Percentiles rank a stretch among this genome's conserved stretches.
phyloP scores from a whole-genome alignment of 2,329 filamentous ascomycete genomes.

The Aplosporella prunicola region DNA sequence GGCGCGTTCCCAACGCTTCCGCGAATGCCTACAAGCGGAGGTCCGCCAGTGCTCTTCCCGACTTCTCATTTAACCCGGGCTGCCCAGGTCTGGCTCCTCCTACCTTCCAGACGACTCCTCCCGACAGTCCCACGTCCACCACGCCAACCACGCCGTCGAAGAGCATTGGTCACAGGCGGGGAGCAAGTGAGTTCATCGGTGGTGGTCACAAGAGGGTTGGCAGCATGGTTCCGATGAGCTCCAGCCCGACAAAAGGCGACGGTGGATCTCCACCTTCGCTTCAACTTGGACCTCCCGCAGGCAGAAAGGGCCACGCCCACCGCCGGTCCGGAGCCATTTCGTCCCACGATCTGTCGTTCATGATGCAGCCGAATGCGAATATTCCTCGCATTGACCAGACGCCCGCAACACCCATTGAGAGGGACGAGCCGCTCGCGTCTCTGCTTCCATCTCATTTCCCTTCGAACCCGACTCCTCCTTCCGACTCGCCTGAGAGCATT shows the following conservation, averaged over 20 bases:
- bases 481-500: conserved; percentile 14
- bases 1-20: conserved; percentile 20
- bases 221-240: conserved; percentile 51
- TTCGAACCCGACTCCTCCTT: conserved; percentile 13
- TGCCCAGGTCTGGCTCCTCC: conserved; percentile 10
- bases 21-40: conserved; percentile 29
- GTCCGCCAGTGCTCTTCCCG: conserved; percentile 36
- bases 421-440: no score
- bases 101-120: conserved; percentile 25
- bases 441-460: conserved; percentile 6
- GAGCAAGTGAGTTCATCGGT: conserved; percentile 79
- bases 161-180: conserved; percentile 58
- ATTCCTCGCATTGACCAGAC: conserved; percentile 8
- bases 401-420: conserved; percentile 6
- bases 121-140: conserved; percentile 27
- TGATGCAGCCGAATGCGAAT: conserved; percentile 46
- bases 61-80: conserved; percentile 41
- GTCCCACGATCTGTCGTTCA: conserved; percentile 65
- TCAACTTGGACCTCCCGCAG: conserved; percentile 39
- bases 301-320: conserved; percentile 65
- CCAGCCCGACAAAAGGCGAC: conserved; percentile 59
- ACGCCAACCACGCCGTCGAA: conserved; percentile 41
- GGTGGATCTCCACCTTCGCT: conserved; percentile 48
- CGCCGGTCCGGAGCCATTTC: conserved; percentile 75
- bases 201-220: conserved; percentile 47